Evolutionary conservation across 352 stramenopile genomes (phyloP).

Genomic region (Phytophthora sp.): DNA sequence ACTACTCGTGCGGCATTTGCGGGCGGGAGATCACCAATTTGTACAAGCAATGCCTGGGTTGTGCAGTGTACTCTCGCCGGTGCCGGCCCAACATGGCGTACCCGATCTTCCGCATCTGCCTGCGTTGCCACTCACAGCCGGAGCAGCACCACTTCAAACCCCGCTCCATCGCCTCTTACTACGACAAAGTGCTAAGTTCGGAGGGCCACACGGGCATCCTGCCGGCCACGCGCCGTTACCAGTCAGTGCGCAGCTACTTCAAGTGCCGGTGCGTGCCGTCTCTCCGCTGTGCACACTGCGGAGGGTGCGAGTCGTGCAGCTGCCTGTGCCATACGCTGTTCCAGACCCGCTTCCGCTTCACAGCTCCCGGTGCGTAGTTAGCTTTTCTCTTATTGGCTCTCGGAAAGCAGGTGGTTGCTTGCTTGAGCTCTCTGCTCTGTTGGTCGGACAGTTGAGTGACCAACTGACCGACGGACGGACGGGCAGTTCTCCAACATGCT

Average conservation of each 20-base stretch:
- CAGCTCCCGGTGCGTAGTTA: conserved; percentile 61
- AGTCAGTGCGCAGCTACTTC: conserved; percentile 72
- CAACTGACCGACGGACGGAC: background rate
- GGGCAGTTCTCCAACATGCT: background rate
- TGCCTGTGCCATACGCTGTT: conserved; percentile 89
- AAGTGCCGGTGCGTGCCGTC: conserved; percentile 72
- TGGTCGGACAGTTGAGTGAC: background rate
- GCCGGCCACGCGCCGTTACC: conserved; percentile 64
- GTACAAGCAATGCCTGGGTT: conserved; percentile 88
- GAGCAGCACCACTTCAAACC: conserved; percentile 82
- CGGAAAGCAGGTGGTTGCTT: conserved; percentile 2
- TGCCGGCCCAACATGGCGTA: conserved; percentile 72
- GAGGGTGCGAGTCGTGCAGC: conserved; percentile 81
- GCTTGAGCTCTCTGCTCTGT: background rate
- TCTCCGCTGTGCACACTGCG: conserved; percentile 70
- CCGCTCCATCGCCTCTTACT: conserved; percentile 59
- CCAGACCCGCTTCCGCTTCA: conserved; percentile 83
- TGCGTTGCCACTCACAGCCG: conserved; percentile 74
- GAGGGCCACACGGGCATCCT: conserved; percentile 78
- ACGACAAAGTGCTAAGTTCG: conserved; percentile 71
- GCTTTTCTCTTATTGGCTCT: background rate
- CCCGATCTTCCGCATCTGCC: conserved; percentile 67
- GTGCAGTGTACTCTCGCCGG: conserved; percentile 64
- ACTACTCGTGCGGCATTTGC: conserved; percentile 74
- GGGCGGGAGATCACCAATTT: conserved; percentile 81